Evolutionary conservation across 1,284 basidiomycete genomes (phyloP).

Genomic region (Rhodotorula sp.): DNA sequence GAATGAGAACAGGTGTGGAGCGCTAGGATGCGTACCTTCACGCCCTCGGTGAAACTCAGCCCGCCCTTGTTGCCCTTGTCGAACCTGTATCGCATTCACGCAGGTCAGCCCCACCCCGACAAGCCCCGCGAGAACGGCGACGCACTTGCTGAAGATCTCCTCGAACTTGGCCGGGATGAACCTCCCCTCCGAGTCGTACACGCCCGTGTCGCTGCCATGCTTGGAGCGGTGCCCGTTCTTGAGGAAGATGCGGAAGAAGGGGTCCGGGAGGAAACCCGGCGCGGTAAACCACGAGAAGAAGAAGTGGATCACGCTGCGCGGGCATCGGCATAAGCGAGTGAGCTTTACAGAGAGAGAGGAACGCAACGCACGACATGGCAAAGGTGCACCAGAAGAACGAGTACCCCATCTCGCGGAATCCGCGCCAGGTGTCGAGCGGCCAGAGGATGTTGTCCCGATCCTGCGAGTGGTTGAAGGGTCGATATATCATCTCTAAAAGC

Average conservation of each 20-base stretch:
- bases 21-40: slow-evolving; percentile 1
- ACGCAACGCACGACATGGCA: slow-evolving; percentile 45
- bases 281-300: slow-evolving; percentile 53
- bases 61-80: slow-evolving; percentile 32
- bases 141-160: slow-evolving; percentile 33
- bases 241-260: slow-evolving; percentile 56
- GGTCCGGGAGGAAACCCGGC: slow-evolving; percentile 50
- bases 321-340: neutral
- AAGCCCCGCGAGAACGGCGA: neutral
- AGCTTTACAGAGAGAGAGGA: neutral
- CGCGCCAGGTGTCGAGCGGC: slow-evolving; percentile 61
- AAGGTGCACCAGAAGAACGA: slow-evolving; percentile 54
- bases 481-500: neutral
- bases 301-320: slow-evolving; percentile 52
- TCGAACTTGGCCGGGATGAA: slow-evolving; percentile 46
- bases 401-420: slow-evolving; percentile 56
- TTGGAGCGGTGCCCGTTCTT: slow-evolving; percentile 56
- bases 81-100: neutral
- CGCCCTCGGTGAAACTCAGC: slow-evolving; percentile 23
- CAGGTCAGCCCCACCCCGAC: neutral
- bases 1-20: too few relatives aligned
- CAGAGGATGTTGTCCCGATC: slow-evolving; percentile 59
- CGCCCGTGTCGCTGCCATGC: slow-evolving; percentile 58
- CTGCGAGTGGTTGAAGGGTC: neutral
- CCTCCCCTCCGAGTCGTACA: slow-evolving; percentile 56